These are phyloP conservation scores for Capronia americana DNA, from an alignment of 2,329 filamentous ascomycete genomes.

Conservation along the genomic window DNA sequence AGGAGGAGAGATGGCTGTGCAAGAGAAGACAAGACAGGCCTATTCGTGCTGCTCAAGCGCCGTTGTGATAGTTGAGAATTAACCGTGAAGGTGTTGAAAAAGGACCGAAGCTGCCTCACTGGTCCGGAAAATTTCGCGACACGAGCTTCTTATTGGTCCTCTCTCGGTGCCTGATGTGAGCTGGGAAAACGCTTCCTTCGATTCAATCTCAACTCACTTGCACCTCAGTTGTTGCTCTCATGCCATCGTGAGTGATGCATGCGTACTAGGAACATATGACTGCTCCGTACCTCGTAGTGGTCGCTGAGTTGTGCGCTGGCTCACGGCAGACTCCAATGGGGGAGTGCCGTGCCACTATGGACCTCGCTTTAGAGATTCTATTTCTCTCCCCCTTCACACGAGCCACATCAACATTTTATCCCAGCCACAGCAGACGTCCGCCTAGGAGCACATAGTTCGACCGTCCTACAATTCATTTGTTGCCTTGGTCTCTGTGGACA, in stretches of 20 bases:
- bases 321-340: background rate
- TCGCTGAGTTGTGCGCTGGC: no score
- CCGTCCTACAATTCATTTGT: background rate
- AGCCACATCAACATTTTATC: background rate
- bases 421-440: background rate
- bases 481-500: background rate
- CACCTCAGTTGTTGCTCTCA: background rate
- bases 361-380: background rate
- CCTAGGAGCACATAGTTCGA: background rate
- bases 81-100: slow-evolving; percentile 43
- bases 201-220: slow-evolving; percentile 5
- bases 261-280: background rate
- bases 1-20: slow-evolving; percentile 31
- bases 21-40: slow-evolving; percentile 24
- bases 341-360: background rate
- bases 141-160: slow-evolving; percentile 32
- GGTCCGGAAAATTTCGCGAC: slow-evolving; percentile 15
- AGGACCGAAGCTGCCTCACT: slow-evolving; percentile 29
- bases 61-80: slow-evolving; percentile 31
- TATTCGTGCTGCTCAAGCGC: slow-evolving; percentile 10
- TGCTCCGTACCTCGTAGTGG: no score
- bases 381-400: background rate
- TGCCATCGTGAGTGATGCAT: background rate
- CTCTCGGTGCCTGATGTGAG: slow-evolving; percentile 5
- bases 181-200: background rate